A percentile compares a stretch with the other conserved stretches of the same genome.
Evolutionary conservation across 305 asterid genomes (phyloP).

Genomic region (Fraxinus sp.): DNA sequence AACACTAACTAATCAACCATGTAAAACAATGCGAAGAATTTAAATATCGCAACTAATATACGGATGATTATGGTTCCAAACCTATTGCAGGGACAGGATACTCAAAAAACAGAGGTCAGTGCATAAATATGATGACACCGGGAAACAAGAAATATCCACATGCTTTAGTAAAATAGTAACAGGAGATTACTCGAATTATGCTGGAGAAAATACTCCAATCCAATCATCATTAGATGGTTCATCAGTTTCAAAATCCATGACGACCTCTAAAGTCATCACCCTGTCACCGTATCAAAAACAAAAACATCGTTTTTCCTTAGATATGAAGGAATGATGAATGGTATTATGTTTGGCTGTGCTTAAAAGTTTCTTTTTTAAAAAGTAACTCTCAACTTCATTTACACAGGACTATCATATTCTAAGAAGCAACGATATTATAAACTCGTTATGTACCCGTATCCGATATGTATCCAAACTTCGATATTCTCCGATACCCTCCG

Average conservation of each 20-base stretch:
- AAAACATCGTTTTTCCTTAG: not conserved
- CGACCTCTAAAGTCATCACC: conserved; percentile 32
- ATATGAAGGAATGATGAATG: too few relatives aligned
- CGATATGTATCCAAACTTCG: too few relatives aligned
- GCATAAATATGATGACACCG: not conserved
- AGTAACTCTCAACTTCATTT: too few relatives aligned
- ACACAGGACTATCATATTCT: too few relatives aligned
- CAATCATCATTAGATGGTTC: conserved; percentile 42
- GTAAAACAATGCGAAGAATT: too few relatives aligned
- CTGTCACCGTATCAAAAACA: conserved; percentile 9
- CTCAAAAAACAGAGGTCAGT: not conserved
- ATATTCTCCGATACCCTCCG: too few relatives aligned
- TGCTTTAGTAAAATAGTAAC: not conserved
- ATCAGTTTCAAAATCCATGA: conserved; percentile 26
- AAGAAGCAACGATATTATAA: too few relatives aligned
- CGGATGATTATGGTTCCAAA: not conserved
- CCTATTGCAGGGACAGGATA: not conserved
- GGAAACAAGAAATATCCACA: not conserved
- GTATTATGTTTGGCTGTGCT: too few relatives aligned
- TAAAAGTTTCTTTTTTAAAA: too few relatives aligned
- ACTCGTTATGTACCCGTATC: too few relatives aligned
- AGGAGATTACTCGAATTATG: conserved; percentile 38
- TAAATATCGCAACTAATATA: not conserved
- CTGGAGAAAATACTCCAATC: conserved; percentile 48
- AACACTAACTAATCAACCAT: not conserved